phyloP scores from a whole-genome alignment of 1,284 basidiomycete species.

The Tilletia walkeri region DNA sequence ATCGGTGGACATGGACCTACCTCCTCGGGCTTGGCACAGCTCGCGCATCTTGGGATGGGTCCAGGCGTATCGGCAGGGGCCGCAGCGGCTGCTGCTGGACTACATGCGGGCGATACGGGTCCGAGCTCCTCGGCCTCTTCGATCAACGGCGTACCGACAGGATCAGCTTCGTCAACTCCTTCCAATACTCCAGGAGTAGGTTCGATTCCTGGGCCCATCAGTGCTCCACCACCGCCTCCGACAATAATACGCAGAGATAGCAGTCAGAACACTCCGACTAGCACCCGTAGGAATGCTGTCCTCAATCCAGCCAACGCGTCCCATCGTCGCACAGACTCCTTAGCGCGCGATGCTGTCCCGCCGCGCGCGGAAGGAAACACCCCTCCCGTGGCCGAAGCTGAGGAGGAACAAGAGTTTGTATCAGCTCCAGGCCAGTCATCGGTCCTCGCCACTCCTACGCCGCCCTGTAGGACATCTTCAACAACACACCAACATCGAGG shows the following conservation, averaged over 20 bases:
- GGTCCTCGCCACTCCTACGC: no score
- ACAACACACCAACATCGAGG: no score
- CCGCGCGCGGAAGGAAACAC: background rate
- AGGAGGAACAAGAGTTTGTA: background rate
- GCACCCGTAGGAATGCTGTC: background rate
- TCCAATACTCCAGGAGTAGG: no score
- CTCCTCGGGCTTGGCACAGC: background rate
- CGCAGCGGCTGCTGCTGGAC: background rate
- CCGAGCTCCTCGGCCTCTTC: background rate
- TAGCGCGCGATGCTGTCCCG: background rate
- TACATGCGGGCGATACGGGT: background rate
- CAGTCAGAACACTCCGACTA: background rate
- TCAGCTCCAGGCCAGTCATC: no score
- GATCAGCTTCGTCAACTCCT: background rate
- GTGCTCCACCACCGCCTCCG: background rate
- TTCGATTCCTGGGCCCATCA: no score
- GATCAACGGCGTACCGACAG: background rate
- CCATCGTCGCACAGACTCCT: background rate
- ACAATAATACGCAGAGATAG: conserved; percentile 3
- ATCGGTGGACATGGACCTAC: conserved; percentile 22
- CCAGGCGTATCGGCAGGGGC: conserved; percentile 7
- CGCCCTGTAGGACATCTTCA: no score
- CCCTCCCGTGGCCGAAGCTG: background rate
- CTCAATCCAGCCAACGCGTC: background rate
- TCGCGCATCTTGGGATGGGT: conserved; percentile 12